Base-by-base conservation (phyloP, 2,329 filamentous ascomycete genomes). In the Orbilia oligospora region DNA sequence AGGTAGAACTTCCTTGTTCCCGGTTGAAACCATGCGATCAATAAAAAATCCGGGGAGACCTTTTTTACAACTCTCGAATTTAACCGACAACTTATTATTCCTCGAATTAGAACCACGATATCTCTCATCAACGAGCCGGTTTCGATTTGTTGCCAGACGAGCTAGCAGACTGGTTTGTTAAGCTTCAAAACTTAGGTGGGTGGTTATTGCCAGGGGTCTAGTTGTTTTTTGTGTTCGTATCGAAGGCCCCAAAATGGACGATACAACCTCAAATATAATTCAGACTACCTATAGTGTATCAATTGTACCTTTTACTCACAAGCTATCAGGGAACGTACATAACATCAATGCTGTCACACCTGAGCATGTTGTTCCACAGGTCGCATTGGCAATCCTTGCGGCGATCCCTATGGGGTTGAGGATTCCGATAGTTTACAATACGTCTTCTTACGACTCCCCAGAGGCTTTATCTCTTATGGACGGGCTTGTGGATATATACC, bases 301-400 rank as follows among this genome's bases (percentile, higher is more conserved):
- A 3, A 48, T 51, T 5, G 48, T 51, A 48, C 27, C 16, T 36
- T 38, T 41, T 51, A 24, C 22, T 44, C 4, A 71, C 10, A 27
- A 33, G 12, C 33, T 46, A 41, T 36, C 66, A 76, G 76, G 76
- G 48, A 86, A 87, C 8, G 92, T 93, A n/a, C 93, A 97, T 85
- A 96, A 96, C 83, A 94, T 97, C 87, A 96, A 97, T 83, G 89
- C 95, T 22, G 89, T 97, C 73, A 97, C 93, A 0, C 93, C 93
- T 0, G 93, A 97, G 83, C 93, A 97, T 83, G 92, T 97, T 18
- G 93, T 94, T 3, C 92, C 93, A 0, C 93, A 96, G 83, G 92
- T 96, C 9, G 92, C 89, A 0, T 86, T 96, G 36, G 91, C 90
- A 14, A 93, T 96, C 81, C 86, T 97, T 24, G 88, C 91, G 79